Evolutionary conservation across 768 basidiomycete species (phyloP).

Genomic region (Botryobasidium botryosum): DNA sequence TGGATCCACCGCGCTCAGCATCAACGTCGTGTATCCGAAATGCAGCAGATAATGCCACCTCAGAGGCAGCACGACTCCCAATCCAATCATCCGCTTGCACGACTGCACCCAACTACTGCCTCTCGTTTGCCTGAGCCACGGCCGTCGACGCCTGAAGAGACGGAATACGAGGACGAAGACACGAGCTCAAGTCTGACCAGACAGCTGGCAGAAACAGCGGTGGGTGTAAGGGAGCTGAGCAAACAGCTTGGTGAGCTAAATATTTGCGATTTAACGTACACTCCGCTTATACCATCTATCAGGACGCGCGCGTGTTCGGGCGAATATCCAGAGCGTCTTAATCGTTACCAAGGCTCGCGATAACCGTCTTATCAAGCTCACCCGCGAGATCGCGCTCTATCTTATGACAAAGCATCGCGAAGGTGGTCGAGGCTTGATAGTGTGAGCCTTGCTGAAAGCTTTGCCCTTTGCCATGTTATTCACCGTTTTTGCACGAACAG

Average conservation of each 20-base stretch:
- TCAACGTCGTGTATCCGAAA: conserved; percentile 12
- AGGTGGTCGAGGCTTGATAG: conserved; percentile 59
- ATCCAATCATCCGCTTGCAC: conserved; percentile 26
- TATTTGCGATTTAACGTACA: not conserved
- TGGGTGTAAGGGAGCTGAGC: conserved; percentile 96
- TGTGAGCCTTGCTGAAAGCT: conserved; percentile 31
- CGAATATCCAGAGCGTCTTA: conserved; percentile 81
- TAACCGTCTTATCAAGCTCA: conserved; percentile 89
- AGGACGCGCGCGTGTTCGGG: conserved; percentile 86
- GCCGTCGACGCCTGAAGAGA: no score
- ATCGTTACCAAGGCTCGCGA: conserved; percentile 97
- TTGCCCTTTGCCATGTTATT: not conserved
- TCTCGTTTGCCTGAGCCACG: conserved; percentile 3
- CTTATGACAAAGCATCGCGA: conserved; percentile 75
- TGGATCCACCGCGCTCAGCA: conserved; percentile 34
- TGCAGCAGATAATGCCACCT: conserved; percentile 1
- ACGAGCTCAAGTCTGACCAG: conserved; percentile 67
- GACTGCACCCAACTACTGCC: conserved; percentile 31
- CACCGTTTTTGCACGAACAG: conserved; percentile 22
- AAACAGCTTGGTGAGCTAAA: conserved; percentile 66
- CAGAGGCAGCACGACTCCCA: conserved; percentile 11
- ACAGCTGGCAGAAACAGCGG: conserved; percentile 91
- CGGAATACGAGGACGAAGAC: conserved; percentile 55
- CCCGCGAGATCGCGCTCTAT: conserved; percentile 83
- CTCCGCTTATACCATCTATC: not conserved